These are phyloP conservation scores for Syncephalis plumigaleata DNA, from an alignment of 371 early-diverging fungal genomes.

Conservation along the genomic window DNA sequence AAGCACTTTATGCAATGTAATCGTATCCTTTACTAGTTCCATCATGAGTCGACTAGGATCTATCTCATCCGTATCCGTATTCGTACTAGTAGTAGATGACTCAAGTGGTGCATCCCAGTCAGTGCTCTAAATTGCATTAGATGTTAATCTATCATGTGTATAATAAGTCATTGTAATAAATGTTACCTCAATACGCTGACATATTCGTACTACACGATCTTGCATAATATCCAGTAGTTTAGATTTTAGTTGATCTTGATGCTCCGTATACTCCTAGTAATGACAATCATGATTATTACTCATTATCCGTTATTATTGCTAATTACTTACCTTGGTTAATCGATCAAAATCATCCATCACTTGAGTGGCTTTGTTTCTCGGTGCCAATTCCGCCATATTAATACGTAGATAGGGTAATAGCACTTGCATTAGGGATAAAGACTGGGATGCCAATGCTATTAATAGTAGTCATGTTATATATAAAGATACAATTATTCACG, in stretches of 20 bases:
- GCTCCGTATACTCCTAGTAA: constrained; percentile 61
- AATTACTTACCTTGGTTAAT: background rate
- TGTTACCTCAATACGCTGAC: constrained; percentile 34
- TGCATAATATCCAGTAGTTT: constrained; percentile 87
- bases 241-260: constrained; percentile 70
- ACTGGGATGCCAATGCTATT: constrained; percentile 76
- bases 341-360: background rate
- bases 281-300: constrained; percentile 1
- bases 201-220: constrained; percentile 63
- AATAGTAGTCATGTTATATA: background rate
- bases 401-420: constrained; percentile 66
- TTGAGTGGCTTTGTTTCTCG: constrained; percentile 25
- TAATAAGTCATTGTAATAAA: background rate
- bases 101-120: constrained; percentile 42
- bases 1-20: constrained; percentile 76
- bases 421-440: constrained; percentile 64
- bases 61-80: constrained; percentile 16
- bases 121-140: constrained; percentile 11
- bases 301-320: background rate
- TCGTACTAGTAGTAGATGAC: constrained; percentile 3
- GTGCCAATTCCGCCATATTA: constrained; percentile 74
- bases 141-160: background rate
- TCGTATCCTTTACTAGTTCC: constrained; percentile 73
- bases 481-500: background rate
- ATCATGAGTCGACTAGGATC: constrained; percentile 49